Percentiles rank a stretch among this genome's conserved stretches.
Conservation (phyloP, 306 rosid species). For the Gleditsia sinensis region DNA sequence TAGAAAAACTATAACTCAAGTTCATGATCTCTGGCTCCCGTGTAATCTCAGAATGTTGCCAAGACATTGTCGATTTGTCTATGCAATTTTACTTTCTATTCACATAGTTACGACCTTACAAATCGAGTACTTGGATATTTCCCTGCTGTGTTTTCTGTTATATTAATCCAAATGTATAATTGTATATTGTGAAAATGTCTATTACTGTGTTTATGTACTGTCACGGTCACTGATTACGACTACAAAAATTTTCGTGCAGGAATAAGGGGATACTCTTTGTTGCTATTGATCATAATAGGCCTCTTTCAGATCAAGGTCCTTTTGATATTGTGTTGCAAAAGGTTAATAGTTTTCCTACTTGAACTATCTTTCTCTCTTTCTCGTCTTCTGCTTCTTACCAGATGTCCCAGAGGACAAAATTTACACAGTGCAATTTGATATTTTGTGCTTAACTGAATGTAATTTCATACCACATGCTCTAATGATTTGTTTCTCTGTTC, state of each 20-base stretch:
- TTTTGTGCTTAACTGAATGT: not conserved
- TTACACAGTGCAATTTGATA: not conserved
- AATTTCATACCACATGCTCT: slow-evolving; percentile 1
- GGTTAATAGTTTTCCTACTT: slow-evolving; percentile 41
- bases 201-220: not conserved
- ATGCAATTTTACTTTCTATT: too few species aligned
- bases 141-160: not conserved
- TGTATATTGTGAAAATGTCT: not conserved
- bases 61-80: not conserved
- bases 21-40: not conserved
- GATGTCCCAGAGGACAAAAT: not conserved
- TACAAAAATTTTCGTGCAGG: slow-evolving; percentile 44
- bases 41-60: not conserved
- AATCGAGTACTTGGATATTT: not conserved
- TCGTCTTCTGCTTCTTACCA: not conserved
- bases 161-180: not conserved
- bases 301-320: slow-evolving; percentile 85
- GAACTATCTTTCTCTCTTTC: not conserved
- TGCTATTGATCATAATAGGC: slow-evolving; percentile 68
- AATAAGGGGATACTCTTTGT: slow-evolving; percentile 79
- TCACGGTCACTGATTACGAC: slow-evolving; percentile 25
- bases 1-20: too few species aligned
- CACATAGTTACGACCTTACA: not conserved
- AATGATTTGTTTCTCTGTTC: slow-evolving; percentile 2
- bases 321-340: slow-evolving; percentile 83